A percentile compares a stretch with the other conserved stretches of the same genome.
Conservation (phyloP, 2,329 filamentous ascomycete genomes). For the Penicillium sp. region DNA sequence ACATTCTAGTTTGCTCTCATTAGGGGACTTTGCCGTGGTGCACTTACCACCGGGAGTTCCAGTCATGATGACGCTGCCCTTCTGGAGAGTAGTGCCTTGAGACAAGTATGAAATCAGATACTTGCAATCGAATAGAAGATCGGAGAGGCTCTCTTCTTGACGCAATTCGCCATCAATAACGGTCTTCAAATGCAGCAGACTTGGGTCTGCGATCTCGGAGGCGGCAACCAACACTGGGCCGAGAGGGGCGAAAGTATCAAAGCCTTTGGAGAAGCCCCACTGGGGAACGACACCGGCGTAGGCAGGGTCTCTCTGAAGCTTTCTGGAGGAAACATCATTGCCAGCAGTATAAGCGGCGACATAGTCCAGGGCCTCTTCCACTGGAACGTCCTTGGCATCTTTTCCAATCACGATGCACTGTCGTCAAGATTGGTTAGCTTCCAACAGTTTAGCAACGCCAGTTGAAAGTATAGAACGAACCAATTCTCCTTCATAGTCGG, state of each 20-base stretch:
- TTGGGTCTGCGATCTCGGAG: constrained; percentile 46
- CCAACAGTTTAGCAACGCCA: constrained; percentile 38
- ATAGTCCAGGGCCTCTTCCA: constrained; percentile 48
- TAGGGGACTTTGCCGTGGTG: not conserved
- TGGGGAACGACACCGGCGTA: constrained; percentile 56
- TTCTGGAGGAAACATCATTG: constrained; percentile 57
- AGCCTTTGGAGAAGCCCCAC: constrained; percentile 59
- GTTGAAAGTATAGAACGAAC: constrained; percentile 24
- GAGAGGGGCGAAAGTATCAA: constrained; percentile 57
- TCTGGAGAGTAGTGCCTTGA: constrained; percentile 45
- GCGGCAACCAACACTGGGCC: constrained; percentile 52
- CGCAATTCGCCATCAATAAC: constrained; percentile 50
- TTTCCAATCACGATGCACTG: constrained; percentile 53
- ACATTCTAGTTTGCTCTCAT: not conserved
- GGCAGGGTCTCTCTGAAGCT: constrained; percentile 52
- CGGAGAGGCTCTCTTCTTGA: constrained; percentile 43
- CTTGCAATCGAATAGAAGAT: constrained; percentile 49
- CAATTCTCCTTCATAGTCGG: constrained; percentile 74
- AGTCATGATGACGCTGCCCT: constrained; percentile 52
- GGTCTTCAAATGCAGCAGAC: constrained; percentile 46
- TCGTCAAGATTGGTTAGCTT: not conserved
- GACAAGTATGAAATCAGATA: constrained; percentile 35
- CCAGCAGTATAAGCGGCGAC: constrained; percentile 56
- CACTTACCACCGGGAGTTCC: constrained; percentile 45
- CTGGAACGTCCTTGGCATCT: constrained; percentile 51